Conservation (phyloP, 140 eudicot genomes). For the Oenanthe javanica region DNA sequence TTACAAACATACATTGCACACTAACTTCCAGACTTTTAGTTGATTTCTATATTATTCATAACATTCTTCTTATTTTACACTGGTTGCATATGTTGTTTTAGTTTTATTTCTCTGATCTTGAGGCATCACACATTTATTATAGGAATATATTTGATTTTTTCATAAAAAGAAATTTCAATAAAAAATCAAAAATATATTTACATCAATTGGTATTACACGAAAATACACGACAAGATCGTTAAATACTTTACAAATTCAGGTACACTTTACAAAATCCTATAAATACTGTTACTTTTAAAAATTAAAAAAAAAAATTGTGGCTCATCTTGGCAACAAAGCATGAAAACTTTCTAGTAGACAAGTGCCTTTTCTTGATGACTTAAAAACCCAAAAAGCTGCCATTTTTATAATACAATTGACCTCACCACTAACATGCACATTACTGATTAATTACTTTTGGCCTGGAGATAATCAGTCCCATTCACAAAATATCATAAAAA, state of each 20-base stretch:
- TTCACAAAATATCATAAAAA: constrained; percentile 7
- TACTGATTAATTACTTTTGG: not conserved
- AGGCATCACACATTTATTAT: no score
- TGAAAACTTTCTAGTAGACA: not conserved
- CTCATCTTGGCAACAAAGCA: constrained; percentile 1
- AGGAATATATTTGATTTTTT: no score
- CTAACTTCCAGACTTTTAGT: not conserved
- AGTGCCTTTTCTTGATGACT: not conserved
- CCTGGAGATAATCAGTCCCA: constrained; percentile 13
- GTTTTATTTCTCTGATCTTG: no score
- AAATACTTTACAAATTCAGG: no score
- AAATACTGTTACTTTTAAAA: no score
- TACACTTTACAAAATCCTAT: no score
- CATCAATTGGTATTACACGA: no score
- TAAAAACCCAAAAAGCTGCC: constrained; percentile 1
- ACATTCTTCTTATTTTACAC: no score
- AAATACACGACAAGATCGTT: no score
- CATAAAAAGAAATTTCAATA: no score
- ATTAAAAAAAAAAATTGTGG: not conserved
- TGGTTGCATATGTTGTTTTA: no score
- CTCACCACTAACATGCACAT: not conserved
- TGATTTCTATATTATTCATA: not conserved
- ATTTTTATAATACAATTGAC: not conserved
- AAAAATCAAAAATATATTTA: no score
- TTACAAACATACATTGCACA: not conserved